Evolutionary conservation across 441 rosid genomes (phyloP).

Genomic region (Adansonia madagascariensis): DNA sequence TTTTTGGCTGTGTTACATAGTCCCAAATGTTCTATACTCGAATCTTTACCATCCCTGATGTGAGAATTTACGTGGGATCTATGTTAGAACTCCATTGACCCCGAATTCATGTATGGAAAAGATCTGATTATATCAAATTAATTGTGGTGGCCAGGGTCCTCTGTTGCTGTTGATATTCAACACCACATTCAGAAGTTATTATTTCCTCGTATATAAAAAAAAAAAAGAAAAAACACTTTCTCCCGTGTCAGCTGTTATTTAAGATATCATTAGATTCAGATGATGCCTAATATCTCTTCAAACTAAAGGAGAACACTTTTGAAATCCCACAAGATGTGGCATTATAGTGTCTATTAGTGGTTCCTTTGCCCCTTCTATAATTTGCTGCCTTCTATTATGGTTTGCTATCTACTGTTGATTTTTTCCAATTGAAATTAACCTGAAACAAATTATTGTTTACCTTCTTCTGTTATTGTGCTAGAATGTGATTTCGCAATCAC

Average conservation of each 20-base stretch:
- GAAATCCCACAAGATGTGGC: no score
- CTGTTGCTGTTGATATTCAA: neutral
- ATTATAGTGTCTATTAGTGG: no score
- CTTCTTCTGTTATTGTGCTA: no score
- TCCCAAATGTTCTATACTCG: neutral
- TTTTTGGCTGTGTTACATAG: neutral
- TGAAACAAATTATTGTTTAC: no score
- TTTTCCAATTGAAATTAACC: no score
- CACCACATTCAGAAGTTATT: neutral
- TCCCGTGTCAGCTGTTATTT: neutral
- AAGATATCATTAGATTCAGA: neutral
- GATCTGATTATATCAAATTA: neutral
- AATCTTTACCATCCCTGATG: constrained; percentile 1
- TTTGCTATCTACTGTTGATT: no score
- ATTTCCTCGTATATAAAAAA: neutral
- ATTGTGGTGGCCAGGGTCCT: neutral
- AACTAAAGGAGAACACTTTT: no score
- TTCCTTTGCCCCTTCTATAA: no score
- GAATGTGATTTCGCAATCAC: no score
- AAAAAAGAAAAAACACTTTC: neutral
- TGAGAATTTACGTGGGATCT: neutral
- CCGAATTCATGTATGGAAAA: neutral
- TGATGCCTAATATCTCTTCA: no score
- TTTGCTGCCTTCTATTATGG: no score
- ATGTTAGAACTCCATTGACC: neutral